These are phyloP conservation scores for Arctium minus DNA, from an alignment of 129 eudicot genomes.

Conservation along the genomic window DNA sequence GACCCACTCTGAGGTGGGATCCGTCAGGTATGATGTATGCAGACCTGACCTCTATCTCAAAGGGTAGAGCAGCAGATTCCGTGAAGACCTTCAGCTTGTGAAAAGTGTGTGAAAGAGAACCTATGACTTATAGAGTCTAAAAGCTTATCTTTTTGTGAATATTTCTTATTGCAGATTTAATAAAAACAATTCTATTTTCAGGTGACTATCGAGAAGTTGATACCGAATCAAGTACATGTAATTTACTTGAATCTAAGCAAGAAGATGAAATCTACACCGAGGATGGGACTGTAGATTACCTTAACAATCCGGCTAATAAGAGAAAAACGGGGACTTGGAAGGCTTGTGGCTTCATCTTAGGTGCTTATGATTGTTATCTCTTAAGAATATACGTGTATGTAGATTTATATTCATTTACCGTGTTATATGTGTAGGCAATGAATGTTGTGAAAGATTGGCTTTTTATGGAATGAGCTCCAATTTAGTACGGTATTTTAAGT, in stretches of 20 bases:
- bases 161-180: background rate
- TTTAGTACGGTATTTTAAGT: constrained; percentile 56
- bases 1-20: background rate
- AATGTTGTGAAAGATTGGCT: constrained; percentile 79
- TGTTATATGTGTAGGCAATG: constrained; percentile 46
- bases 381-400: background rate
- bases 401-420: background rate
- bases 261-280: constrained; percentile 43
- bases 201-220: constrained; percentile 23
- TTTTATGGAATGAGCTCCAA: constrained; percentile 72
- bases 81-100: background rate
- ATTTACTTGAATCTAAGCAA: constrained; percentile 29
- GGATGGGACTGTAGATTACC: constrained; percentile 71
- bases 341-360: constrained; percentile 72
- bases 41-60: too few relatives aligned
- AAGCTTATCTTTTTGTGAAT: background rate
- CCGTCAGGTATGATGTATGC: too few relatives aligned
- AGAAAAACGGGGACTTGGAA: constrained; percentile 79
- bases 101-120: background rate
- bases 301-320: constrained; percentile 53
- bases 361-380: constrained; percentile 20
- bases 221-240: constrained; percentile 19
- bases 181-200: background rate
- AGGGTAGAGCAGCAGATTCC: background rate
- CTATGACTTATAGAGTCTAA: background rate